These are phyloP conservation scores for Maudiozyma barnettii DNA, from an alignment of 805 yeast genomes.

Conservation along the genomic window DNA sequence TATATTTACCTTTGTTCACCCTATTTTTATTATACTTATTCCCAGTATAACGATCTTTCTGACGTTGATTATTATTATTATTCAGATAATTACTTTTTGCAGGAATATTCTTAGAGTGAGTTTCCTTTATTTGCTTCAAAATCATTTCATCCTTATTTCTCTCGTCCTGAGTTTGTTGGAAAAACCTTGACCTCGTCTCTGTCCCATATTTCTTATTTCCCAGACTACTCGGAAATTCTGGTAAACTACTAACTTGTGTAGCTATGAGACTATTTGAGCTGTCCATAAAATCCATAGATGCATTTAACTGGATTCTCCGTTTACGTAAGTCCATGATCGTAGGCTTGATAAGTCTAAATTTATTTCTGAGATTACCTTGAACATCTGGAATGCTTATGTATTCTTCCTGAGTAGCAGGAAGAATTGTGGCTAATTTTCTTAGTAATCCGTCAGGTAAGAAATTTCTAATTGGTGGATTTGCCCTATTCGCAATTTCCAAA, in stretches of 20 bases:
- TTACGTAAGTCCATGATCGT: conserved; percentile 17
- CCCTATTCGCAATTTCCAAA: conserved; percentile 11
- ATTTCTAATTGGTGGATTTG: conserved; percentile 19
- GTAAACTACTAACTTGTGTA: conserved; percentile 14
- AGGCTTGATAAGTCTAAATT: conserved; percentile 18
- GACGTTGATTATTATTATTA: conserved; percentile 3
- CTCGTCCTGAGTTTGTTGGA: conserved; percentile 10
- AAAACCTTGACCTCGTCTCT: conserved; percentile 18
- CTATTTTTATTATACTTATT: neutral
- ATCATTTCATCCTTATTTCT: conserved; percentile 13
- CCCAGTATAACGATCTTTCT: conserved; percentile 5
- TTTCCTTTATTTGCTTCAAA: conserved; percentile 4
- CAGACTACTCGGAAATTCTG: conserved; percentile 4
- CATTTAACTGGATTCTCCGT: conserved; percentile 8
- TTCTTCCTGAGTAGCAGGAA: conserved; percentile 21
- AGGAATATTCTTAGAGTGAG: conserved; percentile 7
- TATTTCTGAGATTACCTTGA: conserved; percentile 12
- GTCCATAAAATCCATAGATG: neutral
- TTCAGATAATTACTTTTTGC: neutral
- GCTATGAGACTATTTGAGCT: conserved; percentile 2
- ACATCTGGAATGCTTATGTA: conserved; percentile 16
- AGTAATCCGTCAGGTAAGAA: conserved; percentile 20
- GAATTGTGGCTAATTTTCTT: conserved; percentile 16
- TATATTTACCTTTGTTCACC: neutral
- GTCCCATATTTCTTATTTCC: conserved; percentile 2